Conservation (phyloP, 2,329 filamentous ascomycete genomes). For the Cryphonectria carpinicola region DNA sequence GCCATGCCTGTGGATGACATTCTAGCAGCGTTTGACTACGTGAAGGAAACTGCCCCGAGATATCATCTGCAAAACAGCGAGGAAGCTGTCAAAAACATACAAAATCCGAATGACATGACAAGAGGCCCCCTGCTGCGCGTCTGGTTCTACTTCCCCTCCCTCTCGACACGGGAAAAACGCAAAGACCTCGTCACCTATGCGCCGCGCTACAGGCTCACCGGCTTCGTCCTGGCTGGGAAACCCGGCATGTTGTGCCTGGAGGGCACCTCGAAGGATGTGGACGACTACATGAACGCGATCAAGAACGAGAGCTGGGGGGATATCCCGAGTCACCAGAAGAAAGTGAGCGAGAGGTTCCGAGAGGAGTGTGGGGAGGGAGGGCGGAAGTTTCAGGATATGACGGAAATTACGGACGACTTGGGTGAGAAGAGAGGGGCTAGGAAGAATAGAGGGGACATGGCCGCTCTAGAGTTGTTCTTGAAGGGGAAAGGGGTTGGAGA, state of each 20-base stretch:
- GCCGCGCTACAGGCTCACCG: constrained; percentile 56
- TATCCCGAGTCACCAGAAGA: constrained; percentile 65
- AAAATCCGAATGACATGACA: not conserved
- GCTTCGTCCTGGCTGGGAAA: constrained; percentile 64
- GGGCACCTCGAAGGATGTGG: constrained; percentile 50
- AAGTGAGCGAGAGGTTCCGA: constrained; percentile 60
- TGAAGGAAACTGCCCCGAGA: constrained; percentile 14
- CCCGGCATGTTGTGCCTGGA: constrained; percentile 59
- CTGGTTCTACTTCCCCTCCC: constrained; percentile 68
- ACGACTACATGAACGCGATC: constrained; percentile 66
- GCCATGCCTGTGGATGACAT: constrained; percentile 24
- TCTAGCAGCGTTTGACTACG: constrained; percentile 23
- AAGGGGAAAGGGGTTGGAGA: constrained; percentile 48
- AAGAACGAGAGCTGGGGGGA: constrained; percentile 67
- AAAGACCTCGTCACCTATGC: constrained; percentile 60
- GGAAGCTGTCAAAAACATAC: not conserved
- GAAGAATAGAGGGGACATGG: constrained; percentile 58
- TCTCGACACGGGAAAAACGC: constrained; percentile 62
- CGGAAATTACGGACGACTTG: constrained; percentile 56
- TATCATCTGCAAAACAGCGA: constrained; percentile 2
- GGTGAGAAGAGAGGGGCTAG: constrained; percentile 53
- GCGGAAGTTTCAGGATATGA: constrained; percentile 58
- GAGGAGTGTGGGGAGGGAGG: constrained; percentile 40
- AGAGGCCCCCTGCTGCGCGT: constrained; percentile 49
- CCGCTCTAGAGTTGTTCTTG: constrained; percentile 55